Evolutionary conservation across 1,284 basidiomycete species (phyloP), one percentile per base, ranked within the genome.

Genomic region (Melanopsichium pennsylvanicum): DNA sequence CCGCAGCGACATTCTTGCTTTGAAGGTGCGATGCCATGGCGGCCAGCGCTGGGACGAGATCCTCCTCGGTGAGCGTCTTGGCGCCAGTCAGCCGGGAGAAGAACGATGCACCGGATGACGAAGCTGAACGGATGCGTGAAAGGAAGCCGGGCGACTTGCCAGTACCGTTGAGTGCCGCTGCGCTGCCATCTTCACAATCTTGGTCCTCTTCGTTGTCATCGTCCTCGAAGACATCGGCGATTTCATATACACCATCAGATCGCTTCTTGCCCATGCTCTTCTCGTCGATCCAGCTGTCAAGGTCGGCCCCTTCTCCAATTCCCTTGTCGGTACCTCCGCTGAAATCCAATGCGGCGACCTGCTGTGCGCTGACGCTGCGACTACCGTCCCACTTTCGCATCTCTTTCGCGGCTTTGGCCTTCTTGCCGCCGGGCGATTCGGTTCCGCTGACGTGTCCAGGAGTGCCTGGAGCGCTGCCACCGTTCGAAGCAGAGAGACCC

Each of bases 1-100:
- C 92, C 81, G 88, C 91, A 7, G 96, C 96, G 2, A 99, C 96
- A 75, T 99, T 99, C 85, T 98, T 98, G 83, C 91, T 89, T 91
- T 97, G 97, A 40, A 98, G 85, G 81, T 97, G 95, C 66, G 93
- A 90, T 80, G 95, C 93, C 93, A 98, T 98, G 18, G 88, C 90
- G 37, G 90, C 89, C 21, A 98, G 82, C 0, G 96, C 92, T 5
- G 95, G 94, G 63, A 87, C 87, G 33, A 98, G 83, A 80, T 97
- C 94, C 35, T 87, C 85, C 55, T 90, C 86, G 0, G 90, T 91
- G 37, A 99, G 84, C 2, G 88, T 86, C 37, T 93, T 94, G 19
- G 88, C 68, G 6, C 81, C 76, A 1, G 78, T 93, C 59, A 98
- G 83, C 23, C 92, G 86, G 0, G 76, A 73, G 50, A 79, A 69